Percentiles rank a stretch among this genome's conserved stretches.
Conservation (phyloP, 371 early-diverging fungal genomes). For the Encephalitozoon hellem region DNA sequence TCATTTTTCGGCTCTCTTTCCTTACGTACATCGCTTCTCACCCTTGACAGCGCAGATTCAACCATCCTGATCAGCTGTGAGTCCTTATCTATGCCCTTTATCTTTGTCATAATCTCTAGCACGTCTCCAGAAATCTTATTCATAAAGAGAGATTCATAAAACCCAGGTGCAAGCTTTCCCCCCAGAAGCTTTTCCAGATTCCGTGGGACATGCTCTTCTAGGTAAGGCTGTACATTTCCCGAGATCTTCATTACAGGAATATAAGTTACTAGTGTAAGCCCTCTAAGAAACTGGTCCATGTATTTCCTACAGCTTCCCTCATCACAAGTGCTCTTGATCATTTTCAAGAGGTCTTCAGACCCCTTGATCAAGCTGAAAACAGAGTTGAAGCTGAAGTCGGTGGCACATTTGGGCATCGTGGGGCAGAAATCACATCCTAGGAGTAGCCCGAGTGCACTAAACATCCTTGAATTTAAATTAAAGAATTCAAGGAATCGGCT, state of each 20-base stretch:
- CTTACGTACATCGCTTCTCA: not conserved
- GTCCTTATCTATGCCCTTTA: not conserved
- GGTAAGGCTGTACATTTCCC: constrained; percentile 29
- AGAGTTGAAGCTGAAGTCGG: constrained; percentile 28
- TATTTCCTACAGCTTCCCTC: constrained; percentile 1
- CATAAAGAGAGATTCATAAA: constrained; percentile 31
- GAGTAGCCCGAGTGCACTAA: constrained; percentile 23
- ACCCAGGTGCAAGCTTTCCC: not conserved
- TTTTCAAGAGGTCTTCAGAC: not conserved
- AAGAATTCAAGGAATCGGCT: constrained; percentile 5
- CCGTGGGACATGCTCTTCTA: constrained; percentile 10
- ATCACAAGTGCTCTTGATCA: not conserved
- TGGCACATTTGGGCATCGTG: constrained; percentile 47
- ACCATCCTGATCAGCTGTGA: not conserved
- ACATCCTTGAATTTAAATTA: not conserved
- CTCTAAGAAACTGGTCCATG: constrained; percentile 16
- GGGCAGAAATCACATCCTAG: constrained; percentile 58
- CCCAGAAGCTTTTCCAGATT: constrained; percentile 52
- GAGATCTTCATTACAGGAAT: constrained; percentile 56
- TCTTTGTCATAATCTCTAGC: not conserved
- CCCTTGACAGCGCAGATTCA: not conserved
- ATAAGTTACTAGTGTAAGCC: constrained; percentile 12
- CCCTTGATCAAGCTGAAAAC: constrained; percentile 9
- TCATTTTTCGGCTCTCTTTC: not conserved
- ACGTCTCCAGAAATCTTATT: constrained; percentile 4